A percentile compares a stretch with the other conserved stretches of the same genome.
Conservation (phyloP, 2,329 filamentous ascomycete genomes). For the Thelonectria rubi region DNA sequence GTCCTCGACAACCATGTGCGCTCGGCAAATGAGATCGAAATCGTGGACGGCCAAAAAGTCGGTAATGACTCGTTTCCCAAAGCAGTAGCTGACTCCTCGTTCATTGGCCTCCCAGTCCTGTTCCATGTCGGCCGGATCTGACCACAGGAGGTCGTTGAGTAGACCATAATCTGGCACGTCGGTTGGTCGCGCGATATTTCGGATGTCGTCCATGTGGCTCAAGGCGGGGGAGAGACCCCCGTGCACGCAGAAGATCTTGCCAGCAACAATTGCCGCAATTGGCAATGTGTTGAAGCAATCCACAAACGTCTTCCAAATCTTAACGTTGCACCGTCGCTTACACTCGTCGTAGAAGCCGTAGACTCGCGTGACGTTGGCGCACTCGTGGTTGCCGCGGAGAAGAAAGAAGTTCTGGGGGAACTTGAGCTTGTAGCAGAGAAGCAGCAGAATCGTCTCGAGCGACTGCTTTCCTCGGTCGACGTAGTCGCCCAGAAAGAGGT, state of each 20-base stretch:
- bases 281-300: slow-evolving; percentile 99
- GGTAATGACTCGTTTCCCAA: slow-evolving; percentile 97
- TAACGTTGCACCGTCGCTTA: slow-evolving; percentile 99
- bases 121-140: slow-evolving; percentile 97
- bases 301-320: slow-evolving; percentile 99
- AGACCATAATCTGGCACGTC: slow-evolving; percentile 97
- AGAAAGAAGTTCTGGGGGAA: slow-evolving; percentile 99
- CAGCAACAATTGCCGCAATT: slow-evolving; percentile 95
- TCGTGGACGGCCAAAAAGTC: slow-evolving; percentile 95
- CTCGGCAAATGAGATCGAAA: slow-evolving; percentile 95
- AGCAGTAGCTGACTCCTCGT: slow-evolving; percentile 96
- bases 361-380: slow-evolving; percentile 97
- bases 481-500: slow-evolving; percentile 98
- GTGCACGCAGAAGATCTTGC: slow-evolving; percentile 98
- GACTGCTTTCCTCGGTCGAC: slow-evolving; percentile 99
- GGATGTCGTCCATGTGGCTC: slow-evolving; percentile 97
- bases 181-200: slow-evolving; percentile 92
- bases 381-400: slow-evolving; percentile 97
- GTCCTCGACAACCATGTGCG: slow-evolving; percentile 99
- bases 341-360: slow-evolving; percentile 99
- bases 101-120: slow-evolving; percentile 98
- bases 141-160: slow-evolving; percentile 95
- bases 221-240: slow-evolving; percentile 92
- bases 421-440: slow-evolving; percentile 99
- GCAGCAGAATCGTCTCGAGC: slow-evolving; percentile 95